Evolutionary conservation across 1,284 basidiomycete species (phyloP), one percentile per base, ranked within the genome.

Genomic region (Sparassis latifolia): DNA sequence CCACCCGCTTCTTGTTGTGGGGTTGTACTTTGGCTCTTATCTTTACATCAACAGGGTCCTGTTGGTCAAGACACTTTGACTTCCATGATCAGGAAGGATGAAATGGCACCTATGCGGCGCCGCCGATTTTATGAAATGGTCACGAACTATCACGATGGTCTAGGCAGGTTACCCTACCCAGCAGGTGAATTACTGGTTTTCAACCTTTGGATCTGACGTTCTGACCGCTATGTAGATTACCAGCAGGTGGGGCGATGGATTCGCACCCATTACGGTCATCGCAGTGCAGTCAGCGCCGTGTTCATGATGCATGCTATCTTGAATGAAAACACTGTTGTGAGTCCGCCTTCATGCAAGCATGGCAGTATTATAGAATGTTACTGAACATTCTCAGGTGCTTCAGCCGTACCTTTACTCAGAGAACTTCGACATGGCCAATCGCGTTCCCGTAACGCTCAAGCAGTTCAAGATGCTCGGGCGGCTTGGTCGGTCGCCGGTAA

Each of bases 221-320:
- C 49, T 45, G 42, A 49, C 38, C 45, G 38, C 10, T 49, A 33
- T 44, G 6, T 56, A 87, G 85, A 88, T 56, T 67, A 73, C 49
- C 47, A 75, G 3, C 73, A 73, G 28, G 77, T 87, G 49, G 81
- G 79, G 10, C 71, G 65, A 53, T 87, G 81, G 82, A 69, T 77
- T 28, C 79, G 76, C 59, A 69, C 64, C 28, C 67, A 76, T 40
- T 86, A 76, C 58, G 80, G 80, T 30, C 54, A 73, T 42, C 74
- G 65, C 50, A 82, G 80, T 61, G 69, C 69, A 44, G 69, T 83
- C 47, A 77, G 80, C 40, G 82, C 86, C n/a, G 65, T 79, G 28
- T 84, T 84, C 63, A 76, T 87, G 73, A 76, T 77, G 4, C 84
- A 88, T 64, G 84, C 83, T 39, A 69, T 87, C 40, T 69, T 85